These are phyloP conservation scores for Paecilomyces sp. DNA, from an alignment of 2,329 filamentous ascomycete species.

Conservation along the genomic window DNA sequence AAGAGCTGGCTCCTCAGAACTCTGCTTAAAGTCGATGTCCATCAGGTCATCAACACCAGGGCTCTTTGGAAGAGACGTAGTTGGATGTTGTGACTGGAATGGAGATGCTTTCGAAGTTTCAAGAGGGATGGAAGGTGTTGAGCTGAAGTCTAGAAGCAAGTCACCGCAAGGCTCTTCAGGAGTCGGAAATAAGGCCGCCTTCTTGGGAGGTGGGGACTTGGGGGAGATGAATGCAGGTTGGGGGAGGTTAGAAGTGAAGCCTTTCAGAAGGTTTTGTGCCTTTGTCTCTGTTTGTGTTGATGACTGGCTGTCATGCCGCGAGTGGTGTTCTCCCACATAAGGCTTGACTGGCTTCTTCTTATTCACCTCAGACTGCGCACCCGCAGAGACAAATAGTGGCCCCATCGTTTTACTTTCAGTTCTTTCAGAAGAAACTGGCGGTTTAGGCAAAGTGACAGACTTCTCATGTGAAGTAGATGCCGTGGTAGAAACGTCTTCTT, in stretches of 20 bases:
- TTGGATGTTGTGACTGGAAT: neutral
- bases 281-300: neutral
- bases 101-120: neutral
- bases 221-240: slow-evolving; percentile 6
- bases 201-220: neutral
- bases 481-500: neutral
- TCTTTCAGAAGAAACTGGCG: neutral
- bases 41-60: slow-evolving; percentile 13
- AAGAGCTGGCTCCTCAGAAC: neutral
- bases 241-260: slow-evolving; percentile 13
- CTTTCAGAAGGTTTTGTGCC: slow-evolving; percentile 1
- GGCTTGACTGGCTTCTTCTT: neutral
- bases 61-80: neutral
- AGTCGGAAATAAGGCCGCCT: neutral
- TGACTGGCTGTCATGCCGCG: neutral
- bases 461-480: neutral
- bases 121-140: slow-evolving; percentile 5
- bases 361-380: neutral
- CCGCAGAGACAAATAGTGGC: neutral
- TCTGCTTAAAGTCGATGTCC: slow-evolving; percentile 12
- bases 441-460: neutral
- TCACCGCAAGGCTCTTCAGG: neutral
- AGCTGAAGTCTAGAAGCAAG: slow-evolving; percentile 15
- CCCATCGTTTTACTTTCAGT: neutral
- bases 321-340: neutral